Percentiles rank a stretch among this genome's conserved stretches.
Conservation (phyloP, 495 filamentous ascomycete genomes). For the Aspergillus cristatus region DNA sequence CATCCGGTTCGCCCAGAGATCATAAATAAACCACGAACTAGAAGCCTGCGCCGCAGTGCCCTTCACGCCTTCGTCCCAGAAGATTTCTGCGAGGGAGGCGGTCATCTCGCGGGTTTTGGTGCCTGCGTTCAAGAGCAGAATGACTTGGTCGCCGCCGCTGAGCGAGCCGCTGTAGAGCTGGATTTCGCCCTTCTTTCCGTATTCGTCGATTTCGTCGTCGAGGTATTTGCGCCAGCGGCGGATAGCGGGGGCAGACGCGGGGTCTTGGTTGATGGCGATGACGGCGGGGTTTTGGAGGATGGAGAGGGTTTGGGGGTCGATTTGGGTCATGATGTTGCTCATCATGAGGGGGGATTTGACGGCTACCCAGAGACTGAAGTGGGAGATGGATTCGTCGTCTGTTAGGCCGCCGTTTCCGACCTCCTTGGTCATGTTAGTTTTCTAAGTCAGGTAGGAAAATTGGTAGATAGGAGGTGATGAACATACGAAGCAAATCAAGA, state of each 20-base stretch:
- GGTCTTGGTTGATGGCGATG: slow-evolving; percentile 56
- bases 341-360: slow-evolving; percentile 53
- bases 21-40: slow-evolving; percentile 42
- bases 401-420: slow-evolving; percentile 54
- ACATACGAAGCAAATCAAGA: slow-evolving; percentile 18
- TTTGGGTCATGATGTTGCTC: slow-evolving; percentile 41
- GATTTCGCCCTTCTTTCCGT: slow-evolving; percentile 19
- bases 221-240: slow-evolving; percentile 33
- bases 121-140: slow-evolving; percentile 41
- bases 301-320: slow-evolving; percentile 32
- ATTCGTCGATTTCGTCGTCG: slow-evolving; percentile 6
- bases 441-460: neutral
- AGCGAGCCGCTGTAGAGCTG: slow-evolving; percentile 42
- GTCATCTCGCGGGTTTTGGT: slow-evolving; percentile 33
- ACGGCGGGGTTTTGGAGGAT: slow-evolving; percentile 52
- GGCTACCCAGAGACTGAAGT: slow-evolving; percentile 47
- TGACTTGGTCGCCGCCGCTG: slow-evolving; percentile 33
- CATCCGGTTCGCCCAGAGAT: slow-evolving; percentile 51
- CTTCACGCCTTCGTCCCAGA: slow-evolving; percentile 33
- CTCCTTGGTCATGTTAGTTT: slow-evolving; percentile 34
- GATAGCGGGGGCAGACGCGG: slow-evolving; percentile 20
- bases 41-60: slow-evolving; percentile 29
- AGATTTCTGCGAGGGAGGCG: slow-evolving; percentile 45
- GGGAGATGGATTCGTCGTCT: slow-evolving; percentile 35
- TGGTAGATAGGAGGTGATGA: slow-evolving; percentile 2